Percentiles rank a stretch among this genome's conserved stretches.
Conservation (phyloP, 2,329 filamentous ascomycete genomes). For the Diplodia intermedia region DNA sequence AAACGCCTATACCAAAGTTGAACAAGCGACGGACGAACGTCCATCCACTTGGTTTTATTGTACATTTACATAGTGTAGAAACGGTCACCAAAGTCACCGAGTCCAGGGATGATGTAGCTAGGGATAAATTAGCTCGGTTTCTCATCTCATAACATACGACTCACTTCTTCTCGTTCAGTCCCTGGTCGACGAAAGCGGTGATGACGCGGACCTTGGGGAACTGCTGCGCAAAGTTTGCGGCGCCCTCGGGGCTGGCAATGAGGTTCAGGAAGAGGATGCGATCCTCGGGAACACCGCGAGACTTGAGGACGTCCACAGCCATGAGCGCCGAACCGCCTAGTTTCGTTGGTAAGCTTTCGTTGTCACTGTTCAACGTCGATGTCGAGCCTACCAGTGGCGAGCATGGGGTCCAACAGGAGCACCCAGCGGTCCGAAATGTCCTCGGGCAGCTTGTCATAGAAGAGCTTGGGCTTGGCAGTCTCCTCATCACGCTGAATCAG, state of each 20-base stretch:
- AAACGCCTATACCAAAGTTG: background rate
- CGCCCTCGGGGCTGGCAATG: slow-evolving; percentile 94
- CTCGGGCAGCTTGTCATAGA: slow-evolving; percentile 96
- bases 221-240: slow-evolving; percentile 84
- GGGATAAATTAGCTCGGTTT: slow-evolving; percentile 38
- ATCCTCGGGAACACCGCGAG: slow-evolving; percentile 90
- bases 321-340: slow-evolving; percentile 92
- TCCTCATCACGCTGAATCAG: slow-evolving; percentile 97
- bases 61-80: slow-evolving; percentile 82
- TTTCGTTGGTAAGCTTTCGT: background rate
- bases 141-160: slow-evolving; percentile 45
- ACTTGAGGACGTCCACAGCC: slow-evolving; percentile 92
- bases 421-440: slow-evolving; percentile 96
- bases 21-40: background rate
- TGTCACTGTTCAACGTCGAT: background rate
- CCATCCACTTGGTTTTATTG: background rate
- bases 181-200: slow-evolving; percentile 94
- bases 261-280: slow-evolving; percentile 95
- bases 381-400: slow-evolving; percentile 78
- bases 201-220: slow-evolving; percentile 91
- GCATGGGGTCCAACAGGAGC: slow-evolving; percentile 95
- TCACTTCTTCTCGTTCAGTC: slow-evolving; percentile 97
- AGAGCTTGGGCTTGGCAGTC: slow-evolving; percentile 87
- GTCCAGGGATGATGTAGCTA: slow-evolving; percentile 92
- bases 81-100: slow-evolving; percentile 94